Base-by-base conservation (phyloP, 2,329 filamentous ascomycete species). In the Orbilia brochopaga region DNA sequence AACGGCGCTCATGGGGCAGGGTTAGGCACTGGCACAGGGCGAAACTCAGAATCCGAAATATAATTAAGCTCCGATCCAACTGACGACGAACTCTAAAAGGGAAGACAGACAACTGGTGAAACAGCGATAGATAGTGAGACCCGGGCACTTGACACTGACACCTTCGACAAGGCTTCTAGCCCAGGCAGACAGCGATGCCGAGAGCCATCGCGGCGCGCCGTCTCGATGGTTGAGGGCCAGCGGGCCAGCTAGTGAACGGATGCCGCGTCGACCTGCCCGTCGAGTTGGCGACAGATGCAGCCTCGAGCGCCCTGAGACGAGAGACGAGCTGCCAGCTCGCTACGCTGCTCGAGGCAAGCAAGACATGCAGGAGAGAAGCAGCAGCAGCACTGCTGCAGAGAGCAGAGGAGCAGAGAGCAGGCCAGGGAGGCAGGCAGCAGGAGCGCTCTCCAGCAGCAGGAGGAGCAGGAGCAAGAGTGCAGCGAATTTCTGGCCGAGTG, bases 311-410 rank as follows among this genome's bases (percentile, higher is more conserved):
- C 37, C 37, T 42, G 4, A 13, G n/a, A 15, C 37, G 11, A 15
- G 37, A 42, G 37, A 13, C n/a, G 37, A 17, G 11, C 37, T 42
- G 37, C 5, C 37, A 42, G 37, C 37, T 42, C 11, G 37, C 37
- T 42, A 2, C 5, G 11, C 13, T 13, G n/a, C 37, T 42, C 37
- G 37, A 42, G 37, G 11, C 37, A 70, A 59, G 66, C 66, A 64
- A 60, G 54, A 55, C 66, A 64, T 70, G 59, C 59, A 69, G 58
- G 27, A 32, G 27, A 8, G 56, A 15, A 51, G 46, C 46, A 17
- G 3, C 46, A n/a, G n/a, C n/a, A n/a, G n/a, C n/a, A n/a, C n/a
- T n/a, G n/a, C n/a, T n/a, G n/a, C n/a, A 21, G 21, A 51, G 46
- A 17, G 19, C 15, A 46, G 19, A 46, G 19, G 4, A 51, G 46